These are phyloP conservation scores for Vaccinium macrocarpon DNA, from an alignment of 148 eudicot genomes.

Conservation along the genomic window DNA sequence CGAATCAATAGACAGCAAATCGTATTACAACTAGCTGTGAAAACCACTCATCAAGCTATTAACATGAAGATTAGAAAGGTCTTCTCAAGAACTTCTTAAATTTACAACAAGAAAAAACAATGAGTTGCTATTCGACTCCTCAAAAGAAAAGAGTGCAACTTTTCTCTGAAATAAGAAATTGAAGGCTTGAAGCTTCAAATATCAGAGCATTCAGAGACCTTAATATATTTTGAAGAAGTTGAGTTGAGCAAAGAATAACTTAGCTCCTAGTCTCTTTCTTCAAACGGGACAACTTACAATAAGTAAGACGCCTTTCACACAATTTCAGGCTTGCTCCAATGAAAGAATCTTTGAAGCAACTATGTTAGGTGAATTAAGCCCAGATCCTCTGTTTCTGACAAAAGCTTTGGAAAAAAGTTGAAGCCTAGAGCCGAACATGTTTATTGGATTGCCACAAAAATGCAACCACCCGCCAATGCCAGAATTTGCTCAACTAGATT, in stretches of 20 bases:
- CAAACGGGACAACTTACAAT: background rate
- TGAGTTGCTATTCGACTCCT: background rate
- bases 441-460: background rate
- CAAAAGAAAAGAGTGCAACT: background rate
- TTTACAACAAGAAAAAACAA: background rate
- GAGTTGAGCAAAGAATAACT: background rate
- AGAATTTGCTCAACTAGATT: background rate
- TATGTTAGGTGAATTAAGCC: background rate
- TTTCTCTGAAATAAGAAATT: background rate
- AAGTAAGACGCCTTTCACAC: background rate
- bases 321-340: background rate
- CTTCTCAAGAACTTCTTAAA: background rate
- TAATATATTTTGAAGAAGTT: background rate
- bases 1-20: background rate
- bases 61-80: background rate
- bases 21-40: background rate
- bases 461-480: background rate
- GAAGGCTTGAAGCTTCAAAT: background rate
- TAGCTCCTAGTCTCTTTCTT: background rate
- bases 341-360: slow-evolving; percentile 8
- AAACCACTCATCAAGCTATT: background rate
- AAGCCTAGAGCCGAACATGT: background rate
- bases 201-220: background rate
- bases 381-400: background rate
- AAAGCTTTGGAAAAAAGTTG: background rate